Conservation (phyloP, 306 rosid species). For the Pterocarpus santalinus region DNA sequence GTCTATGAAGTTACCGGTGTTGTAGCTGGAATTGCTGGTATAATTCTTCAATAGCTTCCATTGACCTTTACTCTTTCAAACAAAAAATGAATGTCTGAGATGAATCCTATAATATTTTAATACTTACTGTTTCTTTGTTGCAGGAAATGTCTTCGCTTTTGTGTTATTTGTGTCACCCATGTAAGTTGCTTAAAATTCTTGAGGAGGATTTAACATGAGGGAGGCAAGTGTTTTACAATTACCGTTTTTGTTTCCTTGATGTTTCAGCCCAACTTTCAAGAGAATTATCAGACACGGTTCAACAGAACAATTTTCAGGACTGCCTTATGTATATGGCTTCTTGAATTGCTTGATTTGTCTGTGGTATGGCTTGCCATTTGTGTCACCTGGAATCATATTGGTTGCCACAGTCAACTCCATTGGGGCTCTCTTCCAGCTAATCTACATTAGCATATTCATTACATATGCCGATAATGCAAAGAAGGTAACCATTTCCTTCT, state of each 20-base stretch:
- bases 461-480: constrained; percentile 29
- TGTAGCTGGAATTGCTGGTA: constrained; percentile 61
- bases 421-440: constrained; percentile 52
- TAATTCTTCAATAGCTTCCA: background rate
- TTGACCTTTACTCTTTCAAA: background rate
- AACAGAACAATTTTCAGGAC: constrained; percentile 57
- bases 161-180: constrained; percentile 55
- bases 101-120: background rate
- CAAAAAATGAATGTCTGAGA: background rate
- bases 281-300: constrained; percentile 55
- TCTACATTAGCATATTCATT: constrained; percentile 51
- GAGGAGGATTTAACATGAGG: background rate
- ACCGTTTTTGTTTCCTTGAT: background rate
- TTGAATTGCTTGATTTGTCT: constrained; percentile 58
- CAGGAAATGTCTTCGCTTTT: constrained; percentile 57
- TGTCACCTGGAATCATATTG: constrained; percentile 45
- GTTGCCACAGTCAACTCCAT: constrained; percentile 57
- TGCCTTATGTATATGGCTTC: constrained; percentile 57
- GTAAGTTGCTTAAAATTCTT: constrained; percentile 40
- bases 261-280: constrained; percentile 54
- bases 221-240: background rate
- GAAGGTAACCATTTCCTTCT: constrained; percentile 18
- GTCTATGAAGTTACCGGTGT: constrained; percentile 39
- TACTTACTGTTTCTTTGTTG: constrained; percentile 6
- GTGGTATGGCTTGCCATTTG: constrained; percentile 50